Evolutionary conservation across 345 rosid species (phyloP), one percentile per base, ranked within the genome.

Genomic region (Hypericum androsaemum): DNA sequence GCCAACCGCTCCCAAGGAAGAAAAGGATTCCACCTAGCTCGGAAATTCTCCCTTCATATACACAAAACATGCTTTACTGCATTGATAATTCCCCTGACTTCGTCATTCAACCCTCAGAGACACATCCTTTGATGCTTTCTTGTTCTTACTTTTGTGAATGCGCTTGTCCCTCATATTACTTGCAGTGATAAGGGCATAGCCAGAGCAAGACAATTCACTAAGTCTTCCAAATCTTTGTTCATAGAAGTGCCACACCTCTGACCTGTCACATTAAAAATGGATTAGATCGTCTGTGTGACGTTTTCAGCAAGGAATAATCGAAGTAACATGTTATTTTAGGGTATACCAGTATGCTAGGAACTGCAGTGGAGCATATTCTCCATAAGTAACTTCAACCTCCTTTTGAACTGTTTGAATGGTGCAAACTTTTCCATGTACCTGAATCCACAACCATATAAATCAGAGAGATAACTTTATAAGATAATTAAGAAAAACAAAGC

Each of bases 331-430:
- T 35, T 47, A 17, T 47, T 39, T 13, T 14, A 44, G n/a, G 2
- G 37, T 38, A 6, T 61, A 75, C 84, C 80, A 73, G 64, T 73
- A 79, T 16, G 73, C 76, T 37, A 79, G 53, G 73, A 70, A 75
- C 62, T 73, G 80, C 57, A 57, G 71, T 5, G 80, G 78, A 41
- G 65, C 67, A 73, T 57, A 75, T 39, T 38, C 67, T 39, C 58
- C 71, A 10, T 73, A 78, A 0, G 72, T 68, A 13, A 11, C 51
- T 45, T 73, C 73, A 12, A 64, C 67, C 58, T 70, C 66, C 28
- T 42, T 65, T 37, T 69, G 57, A 60, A 61, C 47, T 7, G 71
- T 70, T 44, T 61, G 43, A 28, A 39, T 36, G 54, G 61, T 56
- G 40, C 66, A 73, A 8, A 38, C 45, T 73, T 52, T 71, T 11